Evolutionary conservation across 1,284 basidiomycete species (phyloP).

Genomic region (Pholiota adiposa): DNA sequence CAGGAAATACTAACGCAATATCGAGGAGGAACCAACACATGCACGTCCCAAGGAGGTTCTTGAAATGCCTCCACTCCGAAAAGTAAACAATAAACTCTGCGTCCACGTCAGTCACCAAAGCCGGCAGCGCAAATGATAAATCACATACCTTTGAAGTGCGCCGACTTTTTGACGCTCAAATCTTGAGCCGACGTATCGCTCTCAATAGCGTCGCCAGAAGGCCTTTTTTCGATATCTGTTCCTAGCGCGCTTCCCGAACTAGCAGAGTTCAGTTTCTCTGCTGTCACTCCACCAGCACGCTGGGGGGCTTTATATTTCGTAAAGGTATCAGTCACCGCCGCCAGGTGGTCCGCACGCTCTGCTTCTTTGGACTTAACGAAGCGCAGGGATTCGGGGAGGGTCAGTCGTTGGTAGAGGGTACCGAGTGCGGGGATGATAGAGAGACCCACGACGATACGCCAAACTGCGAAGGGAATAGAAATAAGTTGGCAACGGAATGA

Average conservation of each 20-base stretch:
- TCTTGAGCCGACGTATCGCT: no score
- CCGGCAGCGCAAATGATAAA: no score
- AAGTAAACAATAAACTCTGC: slow-evolving; percentile 45
- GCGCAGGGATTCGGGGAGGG: slow-evolving; percentile 70
- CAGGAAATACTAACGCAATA: slow-evolving; percentile 59
- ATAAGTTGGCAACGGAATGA: not conserved
- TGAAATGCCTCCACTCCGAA: slow-evolving; percentile 45
- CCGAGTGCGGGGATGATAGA: slow-evolving; percentile 46
- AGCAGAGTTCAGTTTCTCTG: not conserved
- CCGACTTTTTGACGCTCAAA: slow-evolving; percentile 35
- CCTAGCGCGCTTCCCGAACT: not conserved
- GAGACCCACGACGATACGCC: slow-evolving; percentile 41
- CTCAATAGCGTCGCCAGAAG: no score
- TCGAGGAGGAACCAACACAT: slow-evolving; percentile 48
- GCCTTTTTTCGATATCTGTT: not conserved
- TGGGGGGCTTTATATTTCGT: slow-evolving; percentile 44
- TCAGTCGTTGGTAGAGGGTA: slow-evolving; percentile 71
- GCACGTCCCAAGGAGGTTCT: slow-evolving; percentile 43
- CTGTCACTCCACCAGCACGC: not conserved
- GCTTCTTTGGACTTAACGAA: slow-evolving; percentile 49
- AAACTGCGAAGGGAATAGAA: slow-evolving; percentile 28
- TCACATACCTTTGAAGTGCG: slow-evolving; percentile 43
- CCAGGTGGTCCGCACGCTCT: slow-evolving; percentile 27
- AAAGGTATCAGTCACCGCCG: slow-evolving; percentile 31
- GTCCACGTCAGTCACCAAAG: no score